Evolutionary conservation across 176 grass and related monocot genomes (phyloP), one percentile per base, ranked within the genome.

Genomic region (Zea mays): DNA sequence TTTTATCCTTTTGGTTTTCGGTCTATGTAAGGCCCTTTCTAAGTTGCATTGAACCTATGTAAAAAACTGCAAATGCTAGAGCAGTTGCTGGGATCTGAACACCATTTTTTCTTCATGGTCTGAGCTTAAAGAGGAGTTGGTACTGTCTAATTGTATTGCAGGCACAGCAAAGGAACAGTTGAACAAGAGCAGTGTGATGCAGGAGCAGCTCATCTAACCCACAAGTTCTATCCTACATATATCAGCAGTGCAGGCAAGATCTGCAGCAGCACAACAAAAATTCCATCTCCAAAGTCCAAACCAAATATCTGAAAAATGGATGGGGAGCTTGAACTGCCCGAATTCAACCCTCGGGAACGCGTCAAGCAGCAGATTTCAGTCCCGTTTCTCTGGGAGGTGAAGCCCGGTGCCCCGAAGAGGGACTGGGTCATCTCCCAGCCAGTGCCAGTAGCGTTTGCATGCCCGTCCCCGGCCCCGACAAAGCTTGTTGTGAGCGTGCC

Each of bases 141-240:
- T 87, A 67, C 50, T 85, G 65, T 66, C 49, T 66, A 71, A 69
- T 84, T 69, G 17, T 81, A 56, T 46, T 90, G 81, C 76, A 87
- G 79, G 54, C 21, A 10, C 48, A 71, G 71, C 59, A 69, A 64
- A 69, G 79, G 90, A 87, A 85, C 85, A 62, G 96, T 89, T 99
- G 85, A 99, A 81, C 90, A 54, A 96, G 76, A 93, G 65, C 96
- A 95, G 64, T 81, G 73, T 81, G 86, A 85, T 63, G 41, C 50
- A 78, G 96, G 90, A 85, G 85, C 86, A 83, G 96, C 76, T 95
- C 81, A 83, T 92, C 95, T 86, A 92, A 90, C 73, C 89, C 85
- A 83, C 85, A 82, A 55, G 27, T 65, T 11, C 41, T 27, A 21
- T 72, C 70, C 54, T 83, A 85, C 78, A 85, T 88, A 88, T 90